Conservation (phyloP, 2,329 filamentous ascomycete species). For the Furcasterigmium sp. region DNA sequence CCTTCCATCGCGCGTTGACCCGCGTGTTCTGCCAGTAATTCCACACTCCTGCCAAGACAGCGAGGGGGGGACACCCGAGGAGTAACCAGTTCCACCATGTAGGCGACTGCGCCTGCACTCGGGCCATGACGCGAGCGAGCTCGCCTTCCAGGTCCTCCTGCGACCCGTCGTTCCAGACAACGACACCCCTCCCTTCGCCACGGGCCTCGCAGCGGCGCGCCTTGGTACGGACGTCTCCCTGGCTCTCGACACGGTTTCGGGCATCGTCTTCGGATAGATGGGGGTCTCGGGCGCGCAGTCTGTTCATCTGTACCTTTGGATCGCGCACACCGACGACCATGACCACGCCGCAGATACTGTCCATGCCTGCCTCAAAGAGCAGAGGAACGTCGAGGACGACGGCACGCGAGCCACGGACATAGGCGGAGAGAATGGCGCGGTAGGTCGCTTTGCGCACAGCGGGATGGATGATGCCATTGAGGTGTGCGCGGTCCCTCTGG, state of each 20-base stretch:
- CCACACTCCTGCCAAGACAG: conserved; percentile 62
- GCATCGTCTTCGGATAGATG: conserved; percentile 84
- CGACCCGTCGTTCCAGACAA: conserved; percentile 86
- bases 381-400: conserved; percentile 90
- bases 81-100: conserved; percentile 78
- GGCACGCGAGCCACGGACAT: conserved; percentile 74
- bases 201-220: conserved; percentile 67
- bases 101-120: conserved; percentile 60
- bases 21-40: conserved; percentile 66
- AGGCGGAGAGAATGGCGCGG: conserved; percentile 64
- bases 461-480: conserved; percentile 91
- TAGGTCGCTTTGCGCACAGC: conserved; percentile 83
- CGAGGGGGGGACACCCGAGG: conserved; percentile 69
- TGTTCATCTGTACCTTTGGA: conserved; percentile 73
- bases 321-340: conserved; percentile 83
- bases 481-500: conserved; percentile 64
- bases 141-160: conserved; percentile 64
- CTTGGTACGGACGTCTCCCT: conserved; percentile 82
- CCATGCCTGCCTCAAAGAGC: conserved; percentile 83
- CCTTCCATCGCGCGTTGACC: conserved; percentile 67
- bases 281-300: conserved; percentile 68
- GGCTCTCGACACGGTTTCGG: conserved; percentile 76
- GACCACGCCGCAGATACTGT: conserved; percentile 78
- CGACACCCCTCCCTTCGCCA: conserved; percentile 60
- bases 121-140: conserved; percentile 59